Conservation (phyloP, 1,139 yeast genomes). For the Arxiozyma telluris region DNA sequence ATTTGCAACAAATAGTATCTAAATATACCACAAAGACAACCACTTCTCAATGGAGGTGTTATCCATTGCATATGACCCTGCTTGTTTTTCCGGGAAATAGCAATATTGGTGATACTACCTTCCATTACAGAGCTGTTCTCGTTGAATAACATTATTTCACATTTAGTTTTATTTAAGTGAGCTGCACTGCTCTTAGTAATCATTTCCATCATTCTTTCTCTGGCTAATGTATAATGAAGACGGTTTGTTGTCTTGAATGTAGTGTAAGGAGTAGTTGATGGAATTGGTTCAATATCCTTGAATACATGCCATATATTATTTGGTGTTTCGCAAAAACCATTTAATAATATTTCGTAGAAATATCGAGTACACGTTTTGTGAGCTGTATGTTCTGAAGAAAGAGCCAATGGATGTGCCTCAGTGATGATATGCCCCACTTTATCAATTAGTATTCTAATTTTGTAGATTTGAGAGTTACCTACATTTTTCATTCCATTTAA, state of each 20-base stretch:
- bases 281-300: conserved; percentile 45
- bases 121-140: conserved; percentile 58
- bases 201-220: conserved; percentile 37
- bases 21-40: conserved; percentile 81
- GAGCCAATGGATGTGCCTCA: conserved; percentile 39
- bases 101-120: conserved; percentile 79
- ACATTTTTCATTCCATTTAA: conserved; percentile 3
- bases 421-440: conserved; percentile 42
- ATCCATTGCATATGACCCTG: conserved; percentile 43
- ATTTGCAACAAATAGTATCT: conserved; percentile 56
- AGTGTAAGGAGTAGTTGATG: conserved; percentile 63
- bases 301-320: conserved; percentile 48
- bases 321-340: conserved; percentile 21
- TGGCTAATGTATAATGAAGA: conserved; percentile 51
- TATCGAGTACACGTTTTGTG: conserved; percentile 18
- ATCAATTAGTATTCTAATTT: conserved; percentile 49
- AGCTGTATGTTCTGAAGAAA: conserved; percentile 3
- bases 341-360: conserved; percentile 18
- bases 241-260: conserved; percentile 83
- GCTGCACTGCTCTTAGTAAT: conserved; percentile 32
- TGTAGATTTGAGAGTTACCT: conserved; percentile 29
- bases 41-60: conserved; percentile 69
- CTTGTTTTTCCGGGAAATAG: conserved; percentile 38
- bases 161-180: conserved; percentile 26
- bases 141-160: conserved; percentile 69